Conservation (phyloP, 73 alveolate species). For the Diophrys appendiculata region DNA sequence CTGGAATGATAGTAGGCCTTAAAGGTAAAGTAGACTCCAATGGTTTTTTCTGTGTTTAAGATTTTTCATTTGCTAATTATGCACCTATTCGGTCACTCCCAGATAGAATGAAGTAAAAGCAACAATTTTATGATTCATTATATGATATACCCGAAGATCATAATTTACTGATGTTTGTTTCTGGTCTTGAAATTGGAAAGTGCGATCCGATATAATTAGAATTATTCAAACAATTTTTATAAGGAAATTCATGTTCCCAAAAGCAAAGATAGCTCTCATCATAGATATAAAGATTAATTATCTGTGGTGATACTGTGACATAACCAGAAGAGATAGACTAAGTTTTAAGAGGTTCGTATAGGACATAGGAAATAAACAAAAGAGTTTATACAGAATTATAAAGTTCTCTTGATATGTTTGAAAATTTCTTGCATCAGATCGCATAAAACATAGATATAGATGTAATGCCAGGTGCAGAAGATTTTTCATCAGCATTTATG, state of each 20-base stretch:
- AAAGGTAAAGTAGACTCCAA: conserved; percentile 38
- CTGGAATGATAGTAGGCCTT: conserved; percentile 58
- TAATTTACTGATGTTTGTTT: conserved; percentile 26
- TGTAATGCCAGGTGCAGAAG: conserved; percentile 61
- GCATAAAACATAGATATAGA: conserved; percentile 31
- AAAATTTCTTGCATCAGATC: conserved; percentile 7
- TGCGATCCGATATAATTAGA: not conserved
- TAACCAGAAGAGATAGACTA: conserved; percentile 34
- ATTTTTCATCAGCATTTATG: conserved; percentile 33
- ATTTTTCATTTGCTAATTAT: conserved; percentile 31
- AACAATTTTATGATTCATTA: too few relatives aligned
- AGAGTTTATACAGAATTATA: conserved; percentile 34
- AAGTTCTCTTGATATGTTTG: conserved; percentile 30
- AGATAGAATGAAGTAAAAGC: not conserved
- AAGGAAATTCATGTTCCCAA: not conserved
- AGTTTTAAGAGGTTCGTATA: conserved; percentile 49
- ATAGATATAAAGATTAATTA: conserved; percentile 23
- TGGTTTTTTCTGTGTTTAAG: conserved; percentile 52
- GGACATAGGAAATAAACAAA: conserved; percentile 41
- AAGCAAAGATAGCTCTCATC: not conserved
- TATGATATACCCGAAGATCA: conserved; percentile 3
- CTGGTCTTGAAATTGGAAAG: conserved; percentile 55
- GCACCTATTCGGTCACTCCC: conserved; percentile 27
- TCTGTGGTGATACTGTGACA: conserved; percentile 41
- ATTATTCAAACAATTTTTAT: not conserved